Conservation (phyloP, 164 flowering plant genomes). For the Chimonanthus salicifolius region DNA sequence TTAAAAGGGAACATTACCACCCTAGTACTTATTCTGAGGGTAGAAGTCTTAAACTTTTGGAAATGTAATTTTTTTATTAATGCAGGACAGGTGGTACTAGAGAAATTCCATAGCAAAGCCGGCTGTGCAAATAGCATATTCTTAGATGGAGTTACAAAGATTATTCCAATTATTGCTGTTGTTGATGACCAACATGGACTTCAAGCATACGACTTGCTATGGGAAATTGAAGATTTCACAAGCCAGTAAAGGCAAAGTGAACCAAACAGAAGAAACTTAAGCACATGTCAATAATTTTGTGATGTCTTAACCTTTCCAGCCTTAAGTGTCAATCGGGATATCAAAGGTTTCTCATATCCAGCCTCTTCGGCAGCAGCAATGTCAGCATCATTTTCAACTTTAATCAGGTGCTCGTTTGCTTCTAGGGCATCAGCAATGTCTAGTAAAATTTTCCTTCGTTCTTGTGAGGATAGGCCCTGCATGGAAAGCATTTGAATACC, state of each 20-base stretch:
- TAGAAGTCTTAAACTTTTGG: no score
- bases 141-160: no score
- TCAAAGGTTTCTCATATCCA: slow-evolving; percentile 82
- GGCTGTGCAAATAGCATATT: no score
- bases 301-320: slow-evolving; percentile 67
- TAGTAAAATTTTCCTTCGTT: slow-evolving; percentile 63
- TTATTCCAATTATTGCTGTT: no score
- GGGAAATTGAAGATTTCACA: background rate
- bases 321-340: slow-evolving; percentile 76
- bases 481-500: slow-evolving; percentile 8
- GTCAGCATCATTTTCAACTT: slow-evolving; percentile 81
- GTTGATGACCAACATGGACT: background rate
- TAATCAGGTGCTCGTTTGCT: slow-evolving; percentile 62
- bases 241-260: background rate
- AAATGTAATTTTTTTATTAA: no score
- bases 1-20: no score
- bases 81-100: no score
- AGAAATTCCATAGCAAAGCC: no score
- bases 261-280: background rate
- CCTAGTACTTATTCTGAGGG: no score
- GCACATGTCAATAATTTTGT: slow-evolving; percentile 2
- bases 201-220: background rate
- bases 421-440: slow-evolving; percentile 85
- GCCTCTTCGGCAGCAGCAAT: slow-evolving; percentile 64
- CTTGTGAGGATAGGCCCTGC: slow-evolving; percentile 69